Evolutionary conservation across 208 protist species (phyloP).

Genomic region (Wallacemonas collosoma): DNA sequence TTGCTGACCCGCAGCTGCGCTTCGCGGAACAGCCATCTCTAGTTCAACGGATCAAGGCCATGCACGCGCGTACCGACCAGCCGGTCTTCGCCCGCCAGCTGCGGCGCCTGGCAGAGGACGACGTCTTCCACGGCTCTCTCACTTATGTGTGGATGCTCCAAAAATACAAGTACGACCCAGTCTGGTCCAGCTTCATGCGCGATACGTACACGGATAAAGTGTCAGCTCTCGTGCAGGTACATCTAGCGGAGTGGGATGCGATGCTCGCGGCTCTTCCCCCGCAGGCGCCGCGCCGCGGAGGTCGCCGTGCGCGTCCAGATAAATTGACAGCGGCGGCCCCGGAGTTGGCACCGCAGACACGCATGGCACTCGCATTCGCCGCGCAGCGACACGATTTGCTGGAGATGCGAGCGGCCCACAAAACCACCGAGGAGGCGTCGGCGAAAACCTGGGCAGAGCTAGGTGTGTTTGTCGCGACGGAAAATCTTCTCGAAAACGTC

Average conservation of each 20-base stretch:
- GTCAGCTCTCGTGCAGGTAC: constrained; percentile 18
- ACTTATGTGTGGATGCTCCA: constrained; percentile 41
- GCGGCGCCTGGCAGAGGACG: constrained; percentile 49
- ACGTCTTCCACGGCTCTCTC: constrained; percentile 56
- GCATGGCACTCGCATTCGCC: constrained; percentile 1
- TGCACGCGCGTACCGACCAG: constrained; percentile 25
- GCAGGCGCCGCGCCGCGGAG: not conserved
- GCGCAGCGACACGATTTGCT: constrained; percentile 7
- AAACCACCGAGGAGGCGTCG: constrained; percentile 9
- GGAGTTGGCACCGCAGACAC: not conserved
- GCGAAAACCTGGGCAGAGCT: constrained; percentile 40
- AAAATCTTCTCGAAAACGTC: constrained; percentile 69
- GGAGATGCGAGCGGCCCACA: not conserved
- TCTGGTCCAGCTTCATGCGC: constrained; percentile 67
- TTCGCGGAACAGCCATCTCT: constrained; percentile 37
- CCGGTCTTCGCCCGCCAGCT: constrained; percentile 31
- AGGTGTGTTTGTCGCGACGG: constrained; percentile 36
- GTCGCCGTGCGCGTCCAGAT: no score
- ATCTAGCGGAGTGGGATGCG: constrained; percentile 18
- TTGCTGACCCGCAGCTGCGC: constrained; percentile 20
- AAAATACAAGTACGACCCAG: constrained; percentile 61
- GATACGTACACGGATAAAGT: constrained; percentile 40
- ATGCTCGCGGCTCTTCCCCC: not conserved
- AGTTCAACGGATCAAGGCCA: constrained; percentile 40
- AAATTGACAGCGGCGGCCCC: not conserved